Evolutionary conservation across 306 rosid genomes (phyloP).

Genomic region (Ammopiptanthus mongolicus): DNA sequence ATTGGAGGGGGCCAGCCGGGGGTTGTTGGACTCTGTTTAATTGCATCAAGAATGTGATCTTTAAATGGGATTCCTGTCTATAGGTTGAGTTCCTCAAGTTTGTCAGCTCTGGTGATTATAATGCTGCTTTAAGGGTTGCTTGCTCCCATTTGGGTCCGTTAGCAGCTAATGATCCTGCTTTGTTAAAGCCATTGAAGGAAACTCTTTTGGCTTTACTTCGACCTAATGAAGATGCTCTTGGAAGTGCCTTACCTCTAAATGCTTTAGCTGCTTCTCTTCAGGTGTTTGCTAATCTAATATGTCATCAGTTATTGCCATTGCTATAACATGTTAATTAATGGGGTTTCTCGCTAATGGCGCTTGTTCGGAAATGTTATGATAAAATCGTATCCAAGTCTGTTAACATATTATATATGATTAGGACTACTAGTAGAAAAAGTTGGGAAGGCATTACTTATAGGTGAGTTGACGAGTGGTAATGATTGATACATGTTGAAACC

Average conservation of each 20-base stretch:
- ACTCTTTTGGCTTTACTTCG: conserved; percentile 80
- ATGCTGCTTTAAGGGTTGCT: conserved; percentile 82
- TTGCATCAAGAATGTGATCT: not conserved
- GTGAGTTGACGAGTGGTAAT: not conserved
- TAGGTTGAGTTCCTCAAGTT: conserved; percentile 97
- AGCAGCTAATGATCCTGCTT: conserved; percentile 73
- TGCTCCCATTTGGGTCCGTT: conserved; percentile 90
- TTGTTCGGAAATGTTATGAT: not conserved
- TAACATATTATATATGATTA: not conserved
- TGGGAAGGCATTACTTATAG: not conserved
- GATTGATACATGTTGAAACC: not conserved
- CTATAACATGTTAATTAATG: not conserved
- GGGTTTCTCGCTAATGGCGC: conserved; percentile 1
- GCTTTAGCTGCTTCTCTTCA: conserved; percentile 93
- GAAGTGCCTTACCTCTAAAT: conserved; percentile 78
- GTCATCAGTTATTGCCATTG: not conserved
- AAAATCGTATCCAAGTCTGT: not conserved
- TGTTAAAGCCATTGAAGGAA: conserved; percentile 86
- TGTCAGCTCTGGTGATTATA: conserved; percentile 79
- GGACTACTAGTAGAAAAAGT: not conserved
- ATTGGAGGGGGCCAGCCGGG: not conserved
- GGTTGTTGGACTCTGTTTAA: not conserved
- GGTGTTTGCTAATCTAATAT: conserved; percentile 38
- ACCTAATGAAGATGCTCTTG: conserved; percentile 72
- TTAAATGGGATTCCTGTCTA: conserved; percentile 22